A percentile compares a stretch with the other conserved stretches of the same genome.
phyloP scores from a whole-genome alignment of 495 filamentous ascomycete species.

The Jackrogersella minutella region DNA sequence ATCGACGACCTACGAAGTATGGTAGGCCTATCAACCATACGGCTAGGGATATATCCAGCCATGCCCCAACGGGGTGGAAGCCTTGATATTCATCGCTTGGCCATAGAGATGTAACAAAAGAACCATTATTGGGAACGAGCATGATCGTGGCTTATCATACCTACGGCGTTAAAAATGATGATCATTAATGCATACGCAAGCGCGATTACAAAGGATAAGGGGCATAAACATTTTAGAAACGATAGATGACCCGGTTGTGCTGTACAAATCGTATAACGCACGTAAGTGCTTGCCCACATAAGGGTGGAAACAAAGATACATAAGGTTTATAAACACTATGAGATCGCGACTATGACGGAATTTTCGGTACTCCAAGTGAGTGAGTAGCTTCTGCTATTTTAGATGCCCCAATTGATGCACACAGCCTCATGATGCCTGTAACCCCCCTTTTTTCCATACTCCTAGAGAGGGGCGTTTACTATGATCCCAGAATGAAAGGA shows the following conservation, averaged over 20 bases:
- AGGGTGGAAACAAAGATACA: neutral
- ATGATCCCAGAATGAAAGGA: neutral
- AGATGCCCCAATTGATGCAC: constrained; percentile 21
- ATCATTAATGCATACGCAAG: neutral
- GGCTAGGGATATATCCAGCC: too few species aligned
- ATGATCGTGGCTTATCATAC: neutral
- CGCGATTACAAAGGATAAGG: neutral
- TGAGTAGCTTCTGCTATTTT: constrained; percentile 20
- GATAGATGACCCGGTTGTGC: neutral
- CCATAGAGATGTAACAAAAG: neutral
- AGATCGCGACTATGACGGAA: neutral
- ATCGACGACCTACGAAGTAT: neutral
- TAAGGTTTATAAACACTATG: neutral
- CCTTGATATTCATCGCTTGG: too few species aligned
- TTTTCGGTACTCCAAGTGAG: constrained; percentile 3
- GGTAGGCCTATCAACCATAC: neutral
- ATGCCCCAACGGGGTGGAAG: too few species aligned
- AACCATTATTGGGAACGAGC: neutral
- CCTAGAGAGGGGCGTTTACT: neutral
- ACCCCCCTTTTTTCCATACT: neutral
- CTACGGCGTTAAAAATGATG: neutral
- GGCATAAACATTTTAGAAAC: neutral
- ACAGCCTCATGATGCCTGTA: neutral
- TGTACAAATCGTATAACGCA: neutral
- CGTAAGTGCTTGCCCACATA: neutral